Percentiles rank a stretch among this genome's conserved stretches.
Evolutionary conservation across 2,329 filamentous ascomycete species (phyloP).

Genomic region (Penicillium sp.): DNA sequence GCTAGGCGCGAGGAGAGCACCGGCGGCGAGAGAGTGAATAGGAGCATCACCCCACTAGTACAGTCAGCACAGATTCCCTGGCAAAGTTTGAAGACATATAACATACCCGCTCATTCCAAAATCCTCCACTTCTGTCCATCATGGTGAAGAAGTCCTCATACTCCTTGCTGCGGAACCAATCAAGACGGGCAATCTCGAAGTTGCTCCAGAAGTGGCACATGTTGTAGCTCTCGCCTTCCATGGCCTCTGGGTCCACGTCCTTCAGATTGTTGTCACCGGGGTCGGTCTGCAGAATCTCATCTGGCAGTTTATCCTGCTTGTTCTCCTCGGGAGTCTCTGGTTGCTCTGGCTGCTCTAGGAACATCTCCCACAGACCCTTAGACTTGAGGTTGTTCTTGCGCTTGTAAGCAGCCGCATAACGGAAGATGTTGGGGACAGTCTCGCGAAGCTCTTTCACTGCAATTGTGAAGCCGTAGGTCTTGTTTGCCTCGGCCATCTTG

Average conservation of each 20-base stretch:
- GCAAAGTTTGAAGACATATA: conserved; percentile 6
- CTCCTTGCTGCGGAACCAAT: conserved; percentile 95
- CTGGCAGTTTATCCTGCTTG: conserved; percentile 69
- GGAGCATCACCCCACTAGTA: conserved; percentile 94
- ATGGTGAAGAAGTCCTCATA: conserved; percentile 98
- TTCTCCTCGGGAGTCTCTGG: conserved; percentile 57
- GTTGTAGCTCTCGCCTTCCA: conserved; percentile 98
- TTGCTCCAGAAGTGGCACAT: conserved; percentile 99
- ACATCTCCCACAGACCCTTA: conserved; percentile 98
- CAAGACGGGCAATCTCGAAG: conserved; percentile 92
- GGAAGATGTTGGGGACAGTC: conserved; percentile 97
- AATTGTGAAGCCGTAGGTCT: conserved; percentile 98
- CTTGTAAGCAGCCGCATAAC: conserved; percentile 98
- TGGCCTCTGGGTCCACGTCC: conserved; percentile 83
- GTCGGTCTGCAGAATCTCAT: conserved; percentile 77
- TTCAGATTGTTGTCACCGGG: conserved; percentile 68
- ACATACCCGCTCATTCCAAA: conserved; percentile 96
- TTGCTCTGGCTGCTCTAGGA: conserved; percentile 66
- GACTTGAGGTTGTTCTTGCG: conserved; percentile 86
- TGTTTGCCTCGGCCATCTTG: conserved; percentile 90
- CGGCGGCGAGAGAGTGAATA: conserved; percentile 94
- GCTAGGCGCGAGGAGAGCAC: conserved; percentile 73
- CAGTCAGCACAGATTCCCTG: conserved; percentile 31
- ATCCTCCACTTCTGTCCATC: conserved; percentile 97
- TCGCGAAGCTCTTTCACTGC: conserved; percentile 97